Evolutionary conservation across 768 basidiomycete species (phyloP).

Genomic region (Boletus coccyginus): DNA sequence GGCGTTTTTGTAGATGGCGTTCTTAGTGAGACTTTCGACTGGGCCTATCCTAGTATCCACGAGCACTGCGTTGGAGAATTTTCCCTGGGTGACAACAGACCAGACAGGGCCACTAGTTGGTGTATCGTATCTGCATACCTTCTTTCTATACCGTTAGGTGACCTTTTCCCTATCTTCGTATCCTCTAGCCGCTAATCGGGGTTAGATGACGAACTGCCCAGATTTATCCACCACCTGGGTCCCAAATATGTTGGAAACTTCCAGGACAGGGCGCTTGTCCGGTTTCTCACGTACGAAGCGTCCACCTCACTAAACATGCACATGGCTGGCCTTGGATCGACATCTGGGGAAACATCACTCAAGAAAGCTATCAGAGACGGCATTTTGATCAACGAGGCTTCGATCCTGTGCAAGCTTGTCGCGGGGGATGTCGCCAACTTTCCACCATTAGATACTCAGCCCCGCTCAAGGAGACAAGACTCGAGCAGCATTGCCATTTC

Average conservation of each 20-base stretch:
- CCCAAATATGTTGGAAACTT: slow-evolving; percentile 76
- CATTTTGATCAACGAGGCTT: slow-evolving; percentile 34
- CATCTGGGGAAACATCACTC: slow-evolving; percentile 37
- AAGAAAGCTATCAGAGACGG: slow-evolving; percentile 43
- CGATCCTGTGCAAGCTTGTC: slow-evolving; percentile 42
- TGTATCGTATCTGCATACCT: slow-evolving; percentile 67
- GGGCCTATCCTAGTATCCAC: slow-evolving; percentile 55
- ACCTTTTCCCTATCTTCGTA: background rate
- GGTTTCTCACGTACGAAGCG: slow-evolving; percentile 82
- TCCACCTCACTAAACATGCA: slow-evolving; percentile 83
- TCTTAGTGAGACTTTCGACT: slow-evolving; percentile 59
- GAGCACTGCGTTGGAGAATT: slow-evolving; percentile 43
- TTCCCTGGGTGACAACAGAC: slow-evolving; percentile 53
- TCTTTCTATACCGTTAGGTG: slow-evolving; percentile 57
- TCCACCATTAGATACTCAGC: slow-evolving; percentile 11
- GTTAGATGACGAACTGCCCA: slow-evolving; percentile 65
- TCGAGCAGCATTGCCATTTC: background rate
- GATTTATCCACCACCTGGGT: slow-evolving; percentile 78
- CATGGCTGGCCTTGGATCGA: slow-evolving; percentile 49
- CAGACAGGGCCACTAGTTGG: slow-evolving; percentile 45
- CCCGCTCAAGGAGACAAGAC: background rate
- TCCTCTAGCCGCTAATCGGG: slow-evolving; percentile 12
- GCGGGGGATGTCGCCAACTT: slow-evolving; percentile 20
- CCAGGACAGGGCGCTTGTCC: slow-evolving; percentile 65
- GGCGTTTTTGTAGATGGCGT: slow-evolving; percentile 76